Conservation (phyloP, 768 basidiomycete genomes). For the Cystobasidium ongulense region DNA sequence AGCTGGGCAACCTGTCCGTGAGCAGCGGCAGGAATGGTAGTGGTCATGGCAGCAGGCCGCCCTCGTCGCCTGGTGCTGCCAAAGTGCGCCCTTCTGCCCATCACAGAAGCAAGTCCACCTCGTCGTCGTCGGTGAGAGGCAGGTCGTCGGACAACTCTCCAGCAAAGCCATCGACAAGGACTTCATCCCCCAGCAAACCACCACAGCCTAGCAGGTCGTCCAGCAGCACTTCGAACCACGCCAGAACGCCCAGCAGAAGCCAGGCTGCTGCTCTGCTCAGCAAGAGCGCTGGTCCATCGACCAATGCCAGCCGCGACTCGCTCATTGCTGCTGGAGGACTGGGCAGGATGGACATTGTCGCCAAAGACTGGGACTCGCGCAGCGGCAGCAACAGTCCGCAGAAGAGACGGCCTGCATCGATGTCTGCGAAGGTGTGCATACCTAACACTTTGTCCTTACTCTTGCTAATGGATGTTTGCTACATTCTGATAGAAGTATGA, state of each 20-base stretch:
- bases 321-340: conserved; percentile 26
- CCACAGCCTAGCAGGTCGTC: background rate
- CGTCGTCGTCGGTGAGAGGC: background rate
- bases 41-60: background rate
- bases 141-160: background rate
- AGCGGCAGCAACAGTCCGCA: conserved; percentile 27
- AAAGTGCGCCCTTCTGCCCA: background rate
- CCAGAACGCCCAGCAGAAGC: background rate
- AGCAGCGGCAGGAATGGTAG: background rate
- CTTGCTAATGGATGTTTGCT: background rate
- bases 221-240: background rate
- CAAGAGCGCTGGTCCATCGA: conserved; percentile 7
- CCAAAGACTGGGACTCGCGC: conserved; percentile 26
- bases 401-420: conserved; percentile 6
- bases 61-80: background rate
- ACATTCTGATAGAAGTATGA: conserved; percentile 6
- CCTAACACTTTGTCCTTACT: background rate
- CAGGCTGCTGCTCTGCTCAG: conserved; percentile 4
- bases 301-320: background rate
- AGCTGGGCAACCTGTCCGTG: conserved; percentile 18
- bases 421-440: background rate
- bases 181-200: background rate
- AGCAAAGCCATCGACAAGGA: background rate
- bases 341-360: conserved; percentile 29
- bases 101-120: background rate